Conservation (phyloP, 768 basidiomycete species). For the Polyporus arcularius region DNA sequence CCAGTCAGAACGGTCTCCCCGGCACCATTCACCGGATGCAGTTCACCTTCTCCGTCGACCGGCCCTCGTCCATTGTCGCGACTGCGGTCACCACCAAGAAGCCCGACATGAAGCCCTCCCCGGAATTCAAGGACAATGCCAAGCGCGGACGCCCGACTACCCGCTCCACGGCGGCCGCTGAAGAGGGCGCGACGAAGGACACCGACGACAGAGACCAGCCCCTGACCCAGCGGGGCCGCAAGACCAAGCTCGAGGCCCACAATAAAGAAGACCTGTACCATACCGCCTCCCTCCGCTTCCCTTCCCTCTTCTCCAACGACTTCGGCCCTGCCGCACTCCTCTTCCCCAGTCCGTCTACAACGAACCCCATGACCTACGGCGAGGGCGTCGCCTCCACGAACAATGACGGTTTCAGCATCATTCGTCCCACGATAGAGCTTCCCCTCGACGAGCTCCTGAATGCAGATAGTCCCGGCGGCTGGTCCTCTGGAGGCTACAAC, state of each 20-base stretch:
- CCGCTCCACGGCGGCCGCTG: slow-evolving; percentile 38
- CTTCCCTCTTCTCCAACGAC: slow-evolving; percentile 68
- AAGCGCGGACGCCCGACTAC: slow-evolving; percentile 43
- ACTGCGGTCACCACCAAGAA: slow-evolving; percentile 55
- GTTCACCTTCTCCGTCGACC: slow-evolving; percentile 85
- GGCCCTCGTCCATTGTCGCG: slow-evolving; percentile 43
- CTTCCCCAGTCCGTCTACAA: slow-evolving; percentile 64
- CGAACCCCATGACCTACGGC: slow-evolving; percentile 73
- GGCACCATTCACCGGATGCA: slow-evolving; percentile 88
- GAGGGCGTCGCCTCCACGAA: slow-evolving; percentile 59
- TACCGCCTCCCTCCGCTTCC: slow-evolving; percentile 60
- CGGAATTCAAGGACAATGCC: slow-evolving; percentile 58
- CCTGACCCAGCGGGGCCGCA: slow-evolving; percentile 36
- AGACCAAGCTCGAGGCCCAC: slow-evolving; percentile 18
- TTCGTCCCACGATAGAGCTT: slow-evolving; percentile 81
- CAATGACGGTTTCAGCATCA: slow-evolving; percentile 59
- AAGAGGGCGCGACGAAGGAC: slow-evolving; percentile 23
- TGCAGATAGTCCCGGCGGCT: slow-evolving; percentile 39
- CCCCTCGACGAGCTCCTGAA: slow-evolving; percentile 82
- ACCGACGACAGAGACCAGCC: slow-evolving; percentile 38
- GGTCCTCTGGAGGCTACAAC: slow-evolving; percentile 25
- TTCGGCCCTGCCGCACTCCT: slow-evolving; percentile 81
- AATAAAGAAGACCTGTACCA: slow-evolving; percentile 27
- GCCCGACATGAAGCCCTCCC: slow-evolving; percentile 65
- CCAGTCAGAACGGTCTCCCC: slow-evolving; percentile 56